Percentiles rank a stretch among this genome's conserved stretches.
These are phyloP conservation scores for Pseudocercospora musae DNA, from an alignment of 2,329 filamentous ascomycete species.

Conservation along the genomic window DNA sequence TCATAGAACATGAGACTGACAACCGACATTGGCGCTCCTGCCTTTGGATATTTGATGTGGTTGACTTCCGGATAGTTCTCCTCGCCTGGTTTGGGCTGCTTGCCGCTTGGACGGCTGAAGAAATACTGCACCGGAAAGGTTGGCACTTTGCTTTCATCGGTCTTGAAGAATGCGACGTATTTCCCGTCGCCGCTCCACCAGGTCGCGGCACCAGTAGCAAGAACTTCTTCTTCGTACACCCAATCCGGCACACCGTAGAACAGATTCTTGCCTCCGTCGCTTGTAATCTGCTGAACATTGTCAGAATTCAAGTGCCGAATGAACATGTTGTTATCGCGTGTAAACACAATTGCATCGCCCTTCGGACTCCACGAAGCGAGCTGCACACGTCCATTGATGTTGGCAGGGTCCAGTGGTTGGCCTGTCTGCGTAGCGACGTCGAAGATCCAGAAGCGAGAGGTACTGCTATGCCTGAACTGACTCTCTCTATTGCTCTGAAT, in stretches of 20 bases:
- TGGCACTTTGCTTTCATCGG: slow-evolving; percentile 87
- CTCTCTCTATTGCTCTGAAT: slow-evolving; percentile 68
- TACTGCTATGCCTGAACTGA: slow-evolving; percentile 89
- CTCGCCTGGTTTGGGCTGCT: slow-evolving; percentile 63
- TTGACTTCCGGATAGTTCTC: slow-evolving; percentile 88
- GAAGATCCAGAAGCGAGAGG: slow-evolving; percentile 84
- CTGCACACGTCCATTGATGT: slow-evolving; percentile 67
- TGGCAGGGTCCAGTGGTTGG: slow-evolving; percentile 70
- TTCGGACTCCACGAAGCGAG: slow-evolving; percentile 85
- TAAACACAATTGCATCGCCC: slow-evolving; percentile 85
- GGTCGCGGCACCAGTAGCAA: slow-evolving; percentile 73
- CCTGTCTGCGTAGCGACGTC: slow-evolving; percentile 77
- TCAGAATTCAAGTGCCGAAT: slow-evolving; percentile 64
- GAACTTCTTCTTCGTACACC: slow-evolving; percentile 91
- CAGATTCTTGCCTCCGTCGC: slow-evolving; percentile 78
- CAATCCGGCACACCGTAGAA: slow-evolving; percentile 98
- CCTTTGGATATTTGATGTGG: slow-evolving; percentile 95
- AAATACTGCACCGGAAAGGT: slow-evolving; percentile 94
- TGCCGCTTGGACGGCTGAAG: slow-evolving; percentile 77
- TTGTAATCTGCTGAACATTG: slow-evolving; percentile 69
- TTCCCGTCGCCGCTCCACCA: slow-evolving; percentile 95
- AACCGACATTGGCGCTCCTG: slow-evolving; percentile 86
- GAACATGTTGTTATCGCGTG: slow-evolving; percentile 84
- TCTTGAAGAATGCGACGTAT: slow-evolving; percentile 86
- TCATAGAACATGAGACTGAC: slow-evolving; percentile 90